Base-by-base conservation (phyloP, 2,329 filamentous ascomycete species). In the Calonectria naviculata region DNA sequence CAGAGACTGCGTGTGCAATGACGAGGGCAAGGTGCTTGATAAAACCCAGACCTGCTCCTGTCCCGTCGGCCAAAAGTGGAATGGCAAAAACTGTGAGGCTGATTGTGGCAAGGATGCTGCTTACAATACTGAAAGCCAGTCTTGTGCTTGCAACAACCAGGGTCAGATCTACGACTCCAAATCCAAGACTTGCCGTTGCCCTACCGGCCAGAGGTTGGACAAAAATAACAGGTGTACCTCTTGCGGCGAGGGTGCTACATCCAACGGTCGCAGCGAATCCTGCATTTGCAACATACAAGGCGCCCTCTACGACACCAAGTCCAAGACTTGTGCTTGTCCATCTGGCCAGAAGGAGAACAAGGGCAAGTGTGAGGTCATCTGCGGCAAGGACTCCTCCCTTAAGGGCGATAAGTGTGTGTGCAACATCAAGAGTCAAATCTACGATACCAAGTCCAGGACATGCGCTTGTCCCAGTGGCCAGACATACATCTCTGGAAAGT, bases 101-200 rank as follows among this genome's bases (percentile, higher is more conserved):
- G 34, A 24, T 13, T 65, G 63, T 19, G 63, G 47, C 5, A 41
- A 29, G 9, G 47, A n/a, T 21, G 63, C 47, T 13, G 15, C 38
- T 3, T 65, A 26, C 28, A 9, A 52, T 28, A 15, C 47, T 21
- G n/a, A 65, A 13, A 54, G 42, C 10, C 19, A n/a, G 21, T 7
- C 7, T 1, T 65, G 63, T 24, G 46, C 44, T 47, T 65, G 63
- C 34, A 41, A 44, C 5, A 42, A 15, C 44, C 28, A n/a, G 24
- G 63, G 31, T 13, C 44, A 58, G 36, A 47, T 73, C 64, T 44
- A 63, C 46, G 28, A 49, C 34, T 2, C 62, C 10, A 49, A 49
- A n/a, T 9, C 13, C 19, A 36, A 49, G n/a, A n/a, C n/a, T n/a
- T n/a, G n/a, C n/a, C n/a, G n/a, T n/a, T n/a, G n/a, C n/a, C n/a